Base-by-base conservation (phyloP, 169 alveolate species). In the Plasmodium billcollinsi region DNA sequence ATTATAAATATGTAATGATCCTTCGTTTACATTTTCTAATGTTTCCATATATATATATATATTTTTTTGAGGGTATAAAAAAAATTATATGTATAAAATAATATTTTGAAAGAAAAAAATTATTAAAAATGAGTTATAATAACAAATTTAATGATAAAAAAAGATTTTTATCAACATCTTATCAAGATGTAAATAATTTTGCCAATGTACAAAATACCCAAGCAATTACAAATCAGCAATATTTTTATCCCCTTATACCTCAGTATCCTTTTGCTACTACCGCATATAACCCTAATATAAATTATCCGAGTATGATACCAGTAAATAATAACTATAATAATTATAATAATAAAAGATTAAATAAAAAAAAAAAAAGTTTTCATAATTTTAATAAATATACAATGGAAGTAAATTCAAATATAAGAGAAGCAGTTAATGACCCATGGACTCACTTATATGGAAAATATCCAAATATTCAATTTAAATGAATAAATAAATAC, bases 371-470 rank as follows among this genome's bases (percentile, higher is more conserved):
- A 71, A 80, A 70, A 58, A 56, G 47, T 69, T 52, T n/a, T 24
- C 78, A 70, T 29, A 4, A 80, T 18, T 80, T 29, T 69, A 12
- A 49, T 21, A 54, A 61, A 26, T 18, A 80, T 58, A 70, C 52
- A 24, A 66, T 52, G 49, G 59, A 71, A 39, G 83, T 50, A 15
- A 14, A 26, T 0, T 15, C 63, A 9, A 20, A 56, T 26, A 39
- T 69, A 15, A 66, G 47, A 47, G 90, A 80, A 26, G 80, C 90
- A 56, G 12, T 80, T 0, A 73, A 15, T 24, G 83, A 80, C 21
- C 90, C 90, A 56, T 80, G 90, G 90, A 24, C 45, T n/a, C 90
- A 52, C 14, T 47, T 67, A 61, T 80, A 80, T 26, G 61, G 39
- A 24, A 80, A 69, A n/a, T 47, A 80, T 43, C 90, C 90, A 14